Evolutionary conservation across 371 early-diverging fungal species (phyloP), one percentile per base, ranked within the genome.

Genomic region (Circinella minor): DNA sequence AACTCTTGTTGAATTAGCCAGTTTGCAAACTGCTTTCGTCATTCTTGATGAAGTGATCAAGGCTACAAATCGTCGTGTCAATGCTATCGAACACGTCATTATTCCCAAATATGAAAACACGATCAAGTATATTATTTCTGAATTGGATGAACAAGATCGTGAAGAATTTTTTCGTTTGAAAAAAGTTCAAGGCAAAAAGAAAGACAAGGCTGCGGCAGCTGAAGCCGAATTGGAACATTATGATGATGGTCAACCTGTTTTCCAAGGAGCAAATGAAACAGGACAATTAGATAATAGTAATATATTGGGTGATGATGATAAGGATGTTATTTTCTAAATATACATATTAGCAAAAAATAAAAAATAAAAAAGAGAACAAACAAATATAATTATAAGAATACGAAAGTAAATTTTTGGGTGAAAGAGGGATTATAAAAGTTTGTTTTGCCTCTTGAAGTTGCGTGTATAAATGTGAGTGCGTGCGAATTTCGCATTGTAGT

Each of bases 71-170:
- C 94, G 99, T 67, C 92, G 99, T 78, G 99, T 99, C 18, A 99
- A 99, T 79, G 99, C 99, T 13, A 96, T 99, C 74, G 99, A 99
- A 80, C 95, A 96, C 79, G 95, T 98, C 55, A 95, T 99, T 73
- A 99, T 99, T 68, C 99, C 99, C 37, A 92, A 93, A 67, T 91
- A 98, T 67, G 98, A 99, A 77, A 99, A 98, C 85, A 99, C 99
- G 48, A 96, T 99, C 77, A 89, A 88, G 72, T 98, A 96, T 78
- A 97, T 99, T 71, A 91, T 91, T 55, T 94, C 97, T 39, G 99
- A 99, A 84, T 88, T 99, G 66, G 99, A 99, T 77, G 99, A 99
- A 80, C 94, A 94, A 86, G 99, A 99, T 77, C 91, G 99, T 79
- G 99, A 99, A 84, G 99, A 99, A 74, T 99, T 99, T 85, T 99